Base-by-base conservation (phyloP, 129 eudicot genomes). In the Cynara cardunculus region DNA sequence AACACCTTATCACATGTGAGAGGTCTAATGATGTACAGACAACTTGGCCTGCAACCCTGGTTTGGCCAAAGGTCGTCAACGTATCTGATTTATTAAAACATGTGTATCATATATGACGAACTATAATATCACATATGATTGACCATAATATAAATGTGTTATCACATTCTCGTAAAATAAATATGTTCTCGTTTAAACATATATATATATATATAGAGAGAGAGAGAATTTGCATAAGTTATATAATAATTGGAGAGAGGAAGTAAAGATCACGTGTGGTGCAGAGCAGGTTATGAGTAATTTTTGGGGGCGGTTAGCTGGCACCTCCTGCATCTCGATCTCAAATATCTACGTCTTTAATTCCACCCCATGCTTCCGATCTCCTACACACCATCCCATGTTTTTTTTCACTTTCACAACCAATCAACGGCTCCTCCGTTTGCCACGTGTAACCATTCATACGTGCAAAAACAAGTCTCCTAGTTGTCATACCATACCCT, bases 401-500 rank as follows among this genome's bases (percentile, higher is more conserved):
- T 25, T 71, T 64, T 83, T 69, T 66, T 76, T 8, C 46, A 34
- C 11, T 59, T 66, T 59, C 35, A 65, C 67, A 32, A 76, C 78
- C 32, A 59, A 82, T 82, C 85, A 76, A 77, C 69, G 82, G 69
- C 73, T 83, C n/a, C 6, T 3, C 28, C 1, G 0, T n/a, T n/a
- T 70, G 76, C 49, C 70, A 70, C 32, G 24, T 49, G 25, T 79
- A 56, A 5, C n/a, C 35, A 73, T 41, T 26, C 81, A n/a, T 53
- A 39, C 71, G 76, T 81, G 71, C 34, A 7, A 32, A 24, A 32
- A 18, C 41, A 65, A 6, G 28, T 21, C 21, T 83, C 78, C 74
- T 83, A 83, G 73, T 61, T 83, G 86, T 77, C 86, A 71, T 22
- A 24, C 82, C 86, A 77, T 82, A 82, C 78, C 34, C 25, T 37